A percentile compares a stretch with the other conserved stretches of the same genome.
These are phyloP conservation scores for Aurantiochytrium sp. DNA, from an alignment of 108 stramenopile genomes.

Conservation along the genomic window DNA sequence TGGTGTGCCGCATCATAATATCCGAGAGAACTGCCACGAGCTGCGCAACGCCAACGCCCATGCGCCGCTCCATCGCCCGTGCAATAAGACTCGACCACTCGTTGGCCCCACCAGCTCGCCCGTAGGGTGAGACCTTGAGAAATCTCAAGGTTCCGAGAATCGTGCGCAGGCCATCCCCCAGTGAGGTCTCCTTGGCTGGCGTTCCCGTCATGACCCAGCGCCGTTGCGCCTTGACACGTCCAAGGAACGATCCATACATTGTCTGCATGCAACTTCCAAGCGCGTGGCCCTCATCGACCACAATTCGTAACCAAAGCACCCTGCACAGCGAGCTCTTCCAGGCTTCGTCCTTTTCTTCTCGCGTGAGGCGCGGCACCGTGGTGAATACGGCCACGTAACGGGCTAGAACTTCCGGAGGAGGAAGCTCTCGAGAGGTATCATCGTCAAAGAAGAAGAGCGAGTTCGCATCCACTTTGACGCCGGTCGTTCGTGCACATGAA, in stretches of 20 bases:
- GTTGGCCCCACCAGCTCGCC: not conserved
- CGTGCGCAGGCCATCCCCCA: not conserved
- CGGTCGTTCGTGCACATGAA: too few relatives aligned
- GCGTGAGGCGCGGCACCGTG: not conserved
- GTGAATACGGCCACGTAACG: not conserved
- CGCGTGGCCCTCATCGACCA: not conserved
- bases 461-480: not conserved
- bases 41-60: not conserved
- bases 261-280: not conserved
- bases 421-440: not conserved
- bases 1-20: not conserved
- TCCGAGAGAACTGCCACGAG: not conserved
- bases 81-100: not conserved
- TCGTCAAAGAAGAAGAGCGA: not conserved
- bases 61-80: not conserved
- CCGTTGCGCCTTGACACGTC: not conserved
- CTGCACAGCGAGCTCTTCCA: not conserved
- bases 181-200: constrained; percentile 4
- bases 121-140: not conserved
- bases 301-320: not conserved
- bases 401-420: not conserved
- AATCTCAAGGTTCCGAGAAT: not conserved
- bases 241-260: not conserved
- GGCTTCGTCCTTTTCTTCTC: not conserved
- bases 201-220: constrained; percentile 18